phyloP scores from a whole-genome alignment of 2,329 filamentous ascomycete species.

The Colletotrichum navitas region DNA sequence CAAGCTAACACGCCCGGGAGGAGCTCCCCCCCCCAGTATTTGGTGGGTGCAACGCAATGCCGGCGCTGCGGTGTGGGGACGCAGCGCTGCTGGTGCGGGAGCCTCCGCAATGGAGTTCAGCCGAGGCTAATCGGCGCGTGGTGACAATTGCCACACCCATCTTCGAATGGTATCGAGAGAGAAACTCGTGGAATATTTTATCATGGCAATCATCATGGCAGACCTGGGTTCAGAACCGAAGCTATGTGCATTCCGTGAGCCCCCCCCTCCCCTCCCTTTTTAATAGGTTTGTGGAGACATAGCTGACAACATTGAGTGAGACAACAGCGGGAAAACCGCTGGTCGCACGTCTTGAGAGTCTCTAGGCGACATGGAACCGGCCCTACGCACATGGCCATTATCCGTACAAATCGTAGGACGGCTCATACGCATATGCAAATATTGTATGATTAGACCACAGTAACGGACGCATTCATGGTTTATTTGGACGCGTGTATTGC shows the following conservation, averaged over 20 bases:
- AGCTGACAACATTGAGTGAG: not conserved
- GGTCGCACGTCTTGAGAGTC: not conserved
- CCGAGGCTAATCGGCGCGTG: constrained; percentile 35
- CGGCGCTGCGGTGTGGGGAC: not conserved
- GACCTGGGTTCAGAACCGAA: not conserved
- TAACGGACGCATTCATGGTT: no score
- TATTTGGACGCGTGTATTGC: no score
- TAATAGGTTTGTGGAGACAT: no score
- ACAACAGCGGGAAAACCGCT: not conserved
- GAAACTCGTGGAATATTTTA: constrained; percentile 30
- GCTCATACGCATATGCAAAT: no score
- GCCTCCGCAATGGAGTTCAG: constrained; percentile 31
- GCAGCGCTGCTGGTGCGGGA: constrained; percentile 21
- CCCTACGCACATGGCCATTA: not conserved
- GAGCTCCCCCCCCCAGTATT: constrained; percentile 9
- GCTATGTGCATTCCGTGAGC: not conserved
- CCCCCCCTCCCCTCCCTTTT: no score
- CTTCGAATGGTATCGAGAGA: constrained; percentile 1
- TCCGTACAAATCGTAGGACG: not conserved
- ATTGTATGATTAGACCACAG: not conserved
- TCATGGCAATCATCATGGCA: not conserved
- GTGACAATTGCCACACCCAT: constrained; percentile 15
- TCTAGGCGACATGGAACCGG: not conserved
- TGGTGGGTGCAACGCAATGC: no score
- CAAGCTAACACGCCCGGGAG: constrained; percentile 10